Base-by-base conservation (phyloP, 129 eudicot genomes). In the Rutidosis leptorrhynchoides region DNA sequence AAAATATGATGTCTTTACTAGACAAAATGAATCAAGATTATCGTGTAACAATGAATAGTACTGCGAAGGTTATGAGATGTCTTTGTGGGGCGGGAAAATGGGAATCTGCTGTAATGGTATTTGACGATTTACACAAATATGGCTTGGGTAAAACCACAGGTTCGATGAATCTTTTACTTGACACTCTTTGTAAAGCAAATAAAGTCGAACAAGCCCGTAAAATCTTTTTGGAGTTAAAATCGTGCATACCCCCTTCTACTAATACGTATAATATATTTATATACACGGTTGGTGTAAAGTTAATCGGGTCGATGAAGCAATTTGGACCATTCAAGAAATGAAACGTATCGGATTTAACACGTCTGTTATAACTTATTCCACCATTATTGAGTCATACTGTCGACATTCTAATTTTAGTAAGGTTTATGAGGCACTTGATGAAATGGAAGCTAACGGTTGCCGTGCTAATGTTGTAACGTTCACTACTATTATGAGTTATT, bases 321-420 rank as follows among this genome's bases (percentile, higher is more conserved):
- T 78, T 22, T 93, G 98, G 98, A 93, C 96, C 7, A 78, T 93
- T 45, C 87, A 93, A 79, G 98, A 93, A 66, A 88, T 93, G 98
- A 93, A 84, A 69, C 96, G 95, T 9, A 74, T 68, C 26, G 96
- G 95, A 25, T 80, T 66, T 68, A 69, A 71, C 26, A 95, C 95
- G 23, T 85, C 87, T 46, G 98, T 85, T 69, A 88, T 88, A 8
- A 83, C 95, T 66, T 93, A 88, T 79, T 80, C 96, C 14, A 89
- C 87, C 5, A 86, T 93, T 20, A 80, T 89, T 59, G 76, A 93
- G 58, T 83, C 87, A 11, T 86, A 88, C 60, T 93, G 98, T 61
- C 77, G 55, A 3, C 77, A 80, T 17, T 64, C 51, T 58, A 65
- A 78, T 56, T 93, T 82, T 57, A 42, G 37, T 45, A 82, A 74